A percentile compares a stretch with the other conserved stretches of the same genome.
These are phyloP conservation scores for Tuber calosporum DNA, from an alignment of 495 filamentous ascomycete genomes.

Conservation along the genomic window DNA sequence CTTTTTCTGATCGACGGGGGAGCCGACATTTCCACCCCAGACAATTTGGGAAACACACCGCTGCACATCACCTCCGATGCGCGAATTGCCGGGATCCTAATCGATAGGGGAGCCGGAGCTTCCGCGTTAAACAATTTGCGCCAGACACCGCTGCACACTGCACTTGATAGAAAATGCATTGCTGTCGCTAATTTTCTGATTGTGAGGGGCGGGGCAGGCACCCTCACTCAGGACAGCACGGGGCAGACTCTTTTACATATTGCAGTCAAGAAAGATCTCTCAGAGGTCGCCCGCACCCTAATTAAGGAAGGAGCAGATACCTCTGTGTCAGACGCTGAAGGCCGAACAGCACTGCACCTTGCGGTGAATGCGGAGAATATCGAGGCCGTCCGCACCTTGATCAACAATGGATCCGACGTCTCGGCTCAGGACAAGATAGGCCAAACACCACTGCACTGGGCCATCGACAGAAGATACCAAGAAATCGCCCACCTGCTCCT, in stretches of 20 bases:
- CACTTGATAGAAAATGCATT: not conserved
- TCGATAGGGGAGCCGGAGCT: not conserved
- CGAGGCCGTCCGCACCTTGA: conserved; percentile 2
- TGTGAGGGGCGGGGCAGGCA: not conserved
- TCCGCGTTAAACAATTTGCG: conserved; percentile 1
- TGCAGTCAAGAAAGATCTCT: not conserved
- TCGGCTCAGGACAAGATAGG: conserved; percentile 19
- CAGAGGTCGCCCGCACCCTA: not conserved
- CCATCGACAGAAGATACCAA: conserved; percentile 14
- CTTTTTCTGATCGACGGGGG: not conserved
- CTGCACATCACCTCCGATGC: conserved; percentile 4
- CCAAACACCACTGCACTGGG: conserved; percentile 24
- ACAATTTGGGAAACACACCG: not conserved
- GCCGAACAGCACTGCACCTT: conserved; percentile 28
- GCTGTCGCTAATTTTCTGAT: not conserved
- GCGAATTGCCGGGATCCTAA: not conserved
- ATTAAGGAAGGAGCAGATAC: conserved; percentile 6
- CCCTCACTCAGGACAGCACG: not conserved
- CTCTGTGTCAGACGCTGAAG: not conserved
- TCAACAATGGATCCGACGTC: conserved; percentile 22
- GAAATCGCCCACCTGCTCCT: conserved; percentile 20
- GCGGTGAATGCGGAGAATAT: conserved; percentile 6
- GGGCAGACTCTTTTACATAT: conserved; percentile 1
- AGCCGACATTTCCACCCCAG: not conserved
- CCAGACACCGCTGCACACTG: conserved; percentile 15